Conservation (phyloP, 2,329 filamentous ascomycete genomes). For the Xylaria sp. region DNA sequence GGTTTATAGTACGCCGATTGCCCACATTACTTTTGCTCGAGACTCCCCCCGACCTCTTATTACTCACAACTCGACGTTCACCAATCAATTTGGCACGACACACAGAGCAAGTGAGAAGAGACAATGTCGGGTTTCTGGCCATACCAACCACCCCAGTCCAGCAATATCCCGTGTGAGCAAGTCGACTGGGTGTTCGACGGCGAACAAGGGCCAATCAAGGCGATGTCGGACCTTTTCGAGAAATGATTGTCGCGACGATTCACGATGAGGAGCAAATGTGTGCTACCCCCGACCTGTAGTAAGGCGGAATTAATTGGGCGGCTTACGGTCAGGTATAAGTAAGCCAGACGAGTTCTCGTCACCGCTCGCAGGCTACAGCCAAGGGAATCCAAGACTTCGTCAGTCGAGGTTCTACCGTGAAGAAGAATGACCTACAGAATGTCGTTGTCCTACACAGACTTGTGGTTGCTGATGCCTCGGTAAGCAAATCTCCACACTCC, state of each 20-base stretch:
- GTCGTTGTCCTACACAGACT: background rate
- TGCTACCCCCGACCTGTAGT: background rate
- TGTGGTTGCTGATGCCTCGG: background rate
- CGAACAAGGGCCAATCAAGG: constrained; percentile 17
- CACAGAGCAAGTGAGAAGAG: background rate
- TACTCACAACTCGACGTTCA: background rate
- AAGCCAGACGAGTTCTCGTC: background rate
- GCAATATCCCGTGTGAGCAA: constrained; percentile 4
- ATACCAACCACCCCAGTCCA: constrained; percentile 1
- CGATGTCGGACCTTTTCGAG: background rate
- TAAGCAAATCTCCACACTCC: background rate
- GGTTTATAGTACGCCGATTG: constrained; percentile 6
- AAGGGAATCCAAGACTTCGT: background rate
- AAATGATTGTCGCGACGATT: constrained; percentile 10
- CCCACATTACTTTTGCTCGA: constrained; percentile 1
- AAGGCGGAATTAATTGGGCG: background rate
- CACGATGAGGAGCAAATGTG: constrained; percentile 2
- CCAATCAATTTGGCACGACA: constrained; percentile 11
- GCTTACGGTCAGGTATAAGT: background rate
- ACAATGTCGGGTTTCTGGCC: background rate
- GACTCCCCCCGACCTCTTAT: constrained; percentile 1
- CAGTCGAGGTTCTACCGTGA: background rate
- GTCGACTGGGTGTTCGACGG: constrained; percentile 10
- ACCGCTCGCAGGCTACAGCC: background rate
- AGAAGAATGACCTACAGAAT: background rate